A percentile compares a stretch with the other conserved stretches of the same genome.
Evolutionary conservation across 2,329 filamentous ascomycete genomes (phyloP).

Genomic region (Trichoderma atroviride): DNA sequence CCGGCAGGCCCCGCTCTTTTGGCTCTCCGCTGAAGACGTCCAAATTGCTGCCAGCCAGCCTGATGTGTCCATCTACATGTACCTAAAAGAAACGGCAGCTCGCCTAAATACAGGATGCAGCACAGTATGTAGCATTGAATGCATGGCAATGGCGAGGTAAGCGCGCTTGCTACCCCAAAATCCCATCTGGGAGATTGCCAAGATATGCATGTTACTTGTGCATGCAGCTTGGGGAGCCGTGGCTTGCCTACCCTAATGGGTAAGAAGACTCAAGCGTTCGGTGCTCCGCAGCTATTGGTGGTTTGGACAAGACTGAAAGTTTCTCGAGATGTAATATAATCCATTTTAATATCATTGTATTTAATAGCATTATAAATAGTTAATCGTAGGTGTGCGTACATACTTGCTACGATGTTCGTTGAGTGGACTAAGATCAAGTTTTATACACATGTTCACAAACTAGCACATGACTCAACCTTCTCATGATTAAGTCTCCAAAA

Average conservation of each 20-base stretch:
- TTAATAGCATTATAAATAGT: not conserved
- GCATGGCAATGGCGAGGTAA: not conserved
- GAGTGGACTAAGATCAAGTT: not conserved
- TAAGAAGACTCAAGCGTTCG: not conserved
- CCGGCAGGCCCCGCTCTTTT: not conserved
- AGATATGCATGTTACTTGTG: not conserved
- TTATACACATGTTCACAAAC: not conserved
- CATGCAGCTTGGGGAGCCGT: not conserved
- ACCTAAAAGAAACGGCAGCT: not conserved
- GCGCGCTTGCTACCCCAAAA: not conserved
- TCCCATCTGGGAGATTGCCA: not conserved
- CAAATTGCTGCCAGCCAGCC: not conserved
- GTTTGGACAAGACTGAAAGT: not conserved
- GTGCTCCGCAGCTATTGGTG: not conserved
- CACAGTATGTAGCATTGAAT: not conserved
- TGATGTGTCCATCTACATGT: not conserved
- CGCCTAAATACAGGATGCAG: not conserved
- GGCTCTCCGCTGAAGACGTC: not conserved
- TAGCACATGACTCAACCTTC: not conserved
- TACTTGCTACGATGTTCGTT: not conserved
- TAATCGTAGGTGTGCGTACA: not conserved
- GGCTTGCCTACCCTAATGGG: not conserved
- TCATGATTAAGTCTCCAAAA: not conserved
- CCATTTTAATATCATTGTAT: not conserved
- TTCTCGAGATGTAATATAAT: not conserved